A percentile compares a stretch with the other conserved stretches of the same genome.
These are phyloP conservation scores for Penicillium sp. DNA, from an alignment of 2,329 filamentous ascomycete species.

Conservation along the genomic window DNA sequence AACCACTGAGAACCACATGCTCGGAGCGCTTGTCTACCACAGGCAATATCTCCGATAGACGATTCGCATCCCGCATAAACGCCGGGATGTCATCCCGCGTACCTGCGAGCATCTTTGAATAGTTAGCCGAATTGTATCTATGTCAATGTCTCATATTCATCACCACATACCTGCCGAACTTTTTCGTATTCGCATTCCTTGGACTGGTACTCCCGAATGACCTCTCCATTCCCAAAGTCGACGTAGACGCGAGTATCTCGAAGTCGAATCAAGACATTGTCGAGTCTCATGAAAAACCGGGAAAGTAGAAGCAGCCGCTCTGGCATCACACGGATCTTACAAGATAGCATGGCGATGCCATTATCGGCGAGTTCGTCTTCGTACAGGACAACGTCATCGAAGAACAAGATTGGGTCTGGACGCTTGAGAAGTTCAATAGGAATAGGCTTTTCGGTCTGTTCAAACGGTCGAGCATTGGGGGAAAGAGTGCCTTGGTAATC, in stretches of 20 bases:
- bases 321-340: slow-evolving; percentile 91
- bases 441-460: slow-evolving; percentile 53
- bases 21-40: slow-evolving; percentile 66
- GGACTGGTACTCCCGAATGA: slow-evolving; percentile 85
- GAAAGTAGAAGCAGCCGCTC: slow-evolving; percentile 76
- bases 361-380: slow-evolving; percentile 98
- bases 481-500: slow-evolving; percentile 69
- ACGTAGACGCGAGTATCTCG: slow-evolving; percentile 88
- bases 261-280: slow-evolving; percentile 80
- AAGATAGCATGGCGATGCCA: slow-evolving; percentile 81
- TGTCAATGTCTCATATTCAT: not conserved
- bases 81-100: slow-evolving; percentile 68
- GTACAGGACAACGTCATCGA: slow-evolving; percentile 91
- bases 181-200: slow-evolving; percentile 75
- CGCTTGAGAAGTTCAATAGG: slow-evolving; percentile 80
- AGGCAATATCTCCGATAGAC: slow-evolving; percentile 62
- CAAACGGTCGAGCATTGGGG: slow-evolving; percentile 35
- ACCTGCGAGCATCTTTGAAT: slow-evolving; percentile 45
- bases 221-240: slow-evolving; percentile 71
- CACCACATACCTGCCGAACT: slow-evolving; percentile 59
- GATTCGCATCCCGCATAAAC: slow-evolving; percentile 72
- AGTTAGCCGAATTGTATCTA: not conserved
- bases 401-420: slow-evolving; percentile 91
- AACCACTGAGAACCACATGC: slow-evolving; percentile 33
- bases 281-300: slow-evolving; percentile 86